A percentile compares a stretch with the other conserved stretches of the same genome.
Conservation (phyloP, 495 filamentous ascomycete genomes). For the Alectoria sarmentosa region DNA sequence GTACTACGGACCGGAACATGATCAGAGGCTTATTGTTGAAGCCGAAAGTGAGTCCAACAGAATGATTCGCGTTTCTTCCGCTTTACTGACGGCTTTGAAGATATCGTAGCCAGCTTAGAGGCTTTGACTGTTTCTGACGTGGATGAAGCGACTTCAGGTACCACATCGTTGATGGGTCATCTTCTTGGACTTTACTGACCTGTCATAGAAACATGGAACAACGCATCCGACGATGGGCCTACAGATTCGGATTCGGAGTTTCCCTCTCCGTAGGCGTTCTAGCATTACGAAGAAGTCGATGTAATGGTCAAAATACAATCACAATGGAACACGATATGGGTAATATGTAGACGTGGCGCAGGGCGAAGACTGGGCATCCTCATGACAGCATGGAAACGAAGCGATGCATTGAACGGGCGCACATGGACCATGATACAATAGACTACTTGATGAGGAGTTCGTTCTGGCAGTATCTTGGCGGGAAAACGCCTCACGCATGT, state of each 20-base stretch:
- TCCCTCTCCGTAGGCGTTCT: constrained; percentile 16
- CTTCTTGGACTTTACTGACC: constrained; percentile 9
- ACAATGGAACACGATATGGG: constrained; percentile 2
- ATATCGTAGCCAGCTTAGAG: constrained; percentile 14
- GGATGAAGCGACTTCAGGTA: constrained; percentile 25
- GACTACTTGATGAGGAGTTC: constrained; percentile 6
- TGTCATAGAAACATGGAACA: constrained; percentile 19
- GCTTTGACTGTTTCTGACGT: constrained; percentile 23
- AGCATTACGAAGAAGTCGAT: not conserved
- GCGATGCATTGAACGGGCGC: constrained; percentile 16
- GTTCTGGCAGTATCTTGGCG: not conserved
- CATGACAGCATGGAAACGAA: constrained; percentile 10
- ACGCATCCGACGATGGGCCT: constrained; percentile 21
- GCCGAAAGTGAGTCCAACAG: constrained; percentile 34
- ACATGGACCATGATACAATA: constrained; percentile 9
- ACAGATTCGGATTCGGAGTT: constrained; percentile 24
- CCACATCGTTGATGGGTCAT: not conserved
- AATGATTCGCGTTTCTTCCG: constrained; percentile 1
- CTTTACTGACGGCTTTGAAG: constrained; percentile 19
- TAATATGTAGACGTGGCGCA: constrained; percentile 7
- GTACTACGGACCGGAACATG: constrained; percentile 41
- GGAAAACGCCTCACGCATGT: not conserved
- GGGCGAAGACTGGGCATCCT: not conserved
- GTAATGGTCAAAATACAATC: not conserved
- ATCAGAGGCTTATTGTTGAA: constrained; percentile 31